A percentile compares a stretch with the other conserved stretches of the same genome.
phyloP scores from a whole-genome alignment of 1,139 yeast species.

The Komagataea norvegica region DNA sequence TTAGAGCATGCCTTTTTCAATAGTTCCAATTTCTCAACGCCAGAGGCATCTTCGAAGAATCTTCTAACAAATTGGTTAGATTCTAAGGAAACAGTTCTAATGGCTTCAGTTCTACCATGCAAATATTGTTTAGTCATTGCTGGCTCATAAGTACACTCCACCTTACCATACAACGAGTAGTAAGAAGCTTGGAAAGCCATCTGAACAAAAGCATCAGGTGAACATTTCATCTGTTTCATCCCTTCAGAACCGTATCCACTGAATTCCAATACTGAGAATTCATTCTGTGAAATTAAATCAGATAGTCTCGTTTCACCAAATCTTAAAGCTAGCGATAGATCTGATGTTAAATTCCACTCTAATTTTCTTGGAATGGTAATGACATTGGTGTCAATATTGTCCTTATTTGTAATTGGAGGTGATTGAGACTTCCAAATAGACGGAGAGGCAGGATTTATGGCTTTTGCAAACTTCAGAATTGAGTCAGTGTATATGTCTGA shows the following conservation, averaged over 20 bases:
- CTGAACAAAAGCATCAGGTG: constrained; percentile 93
- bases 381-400: constrained; percentile 34
- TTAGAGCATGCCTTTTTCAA: constrained; percentile 64
- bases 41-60: constrained; percentile 65
- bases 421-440: constrained; percentile 59
- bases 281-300: constrained; percentile 86
- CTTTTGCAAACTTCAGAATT: constrained; percentile 77
- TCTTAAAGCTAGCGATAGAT: constrained; percentile 71
- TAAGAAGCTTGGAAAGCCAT: constrained; percentile 94
- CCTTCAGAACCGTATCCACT: constrained; percentile 69
- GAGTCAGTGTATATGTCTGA: constrained; percentile 90
- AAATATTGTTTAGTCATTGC: constrained; percentile 87
- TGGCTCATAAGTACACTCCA: constrained; percentile 92
- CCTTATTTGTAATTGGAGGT: constrained; percentile 42
- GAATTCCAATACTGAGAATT: constrained; percentile 77
- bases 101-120: constrained; percentile 92
- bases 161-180: constrained; percentile 87
- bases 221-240: constrained; percentile 79
- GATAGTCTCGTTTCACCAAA: constrained; percentile 89
- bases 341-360: constrained; percentile 83
- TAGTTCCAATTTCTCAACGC: constrained; percentile 54
- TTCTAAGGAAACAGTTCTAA: constrained; percentile 76
- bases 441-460: constrained; percentile 79
- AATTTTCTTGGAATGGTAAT: constrained; percentile 77
- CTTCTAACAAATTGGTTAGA: constrained; percentile 80